Evolutionary conservation across 257 asterid species (phyloP), one percentile per base, ranked within the genome.

Genomic region (Rubia yunnanensis): DNA sequence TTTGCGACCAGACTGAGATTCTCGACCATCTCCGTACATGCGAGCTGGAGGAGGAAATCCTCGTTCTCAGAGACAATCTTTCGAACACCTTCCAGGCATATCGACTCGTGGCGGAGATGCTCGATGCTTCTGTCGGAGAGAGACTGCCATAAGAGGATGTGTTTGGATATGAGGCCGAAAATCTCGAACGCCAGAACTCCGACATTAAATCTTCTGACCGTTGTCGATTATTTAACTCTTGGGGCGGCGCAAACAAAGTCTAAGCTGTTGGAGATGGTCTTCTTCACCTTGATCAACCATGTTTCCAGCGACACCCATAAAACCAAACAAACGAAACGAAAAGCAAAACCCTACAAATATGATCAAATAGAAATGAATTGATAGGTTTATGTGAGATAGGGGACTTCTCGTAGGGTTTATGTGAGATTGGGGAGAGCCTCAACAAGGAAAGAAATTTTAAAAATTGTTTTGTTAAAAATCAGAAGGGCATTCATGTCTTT

Each of bases 61-160:
- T 92, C 98, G 65, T 89, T 96, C 62, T 85, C 78, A 1, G 98
- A 92, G 72, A 92, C 95, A 68, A 92, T 89, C 69, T 89, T 89
- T 0, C 91, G 90, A 54, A 92, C 95, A 34, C 98, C 98, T 85
- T 92, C 98, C 0, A 86, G 79, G 64, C 81, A 75, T 17, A 87
- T 61, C 0, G 88, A 80, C 0, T 92, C 95, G 46, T 65, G 74
- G 17, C 86, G 85, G 10, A 94, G 79, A 15, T 95, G 84, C 2
- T 75, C 65, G 0, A 88, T 35, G 55, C 57, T 85, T 3, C 70
- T 68, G 72, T 94, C 96, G 2, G 99, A 80, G 22, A 89, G 78
- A 20, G 88, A 90, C 49, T 83, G 86, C 96, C 96, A 92, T 18
- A 92, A 61, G 55, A 89, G 99, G 67, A 90, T 85, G n/a, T 89